Conservation (phyloP, 225 moss, liverwort and hornwort genomes). For the Climacium dendroides region DNA sequence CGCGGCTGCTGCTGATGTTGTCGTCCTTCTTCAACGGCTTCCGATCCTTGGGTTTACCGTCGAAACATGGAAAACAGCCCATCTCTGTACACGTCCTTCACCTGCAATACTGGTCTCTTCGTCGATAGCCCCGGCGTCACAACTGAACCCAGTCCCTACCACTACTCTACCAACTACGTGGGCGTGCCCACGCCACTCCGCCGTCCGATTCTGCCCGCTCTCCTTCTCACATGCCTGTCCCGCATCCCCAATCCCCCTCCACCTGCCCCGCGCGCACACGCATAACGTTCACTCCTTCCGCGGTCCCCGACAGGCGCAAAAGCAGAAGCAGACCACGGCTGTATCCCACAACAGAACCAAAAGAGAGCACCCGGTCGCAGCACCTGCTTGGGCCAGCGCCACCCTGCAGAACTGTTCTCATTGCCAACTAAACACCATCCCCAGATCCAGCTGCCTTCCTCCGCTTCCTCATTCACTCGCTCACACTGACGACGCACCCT, state of each 20-base stretch:
- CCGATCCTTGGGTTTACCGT: slow-evolving; percentile 53
- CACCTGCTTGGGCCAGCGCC: slow-evolving; percentile 13
- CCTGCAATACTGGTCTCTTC: not conserved
- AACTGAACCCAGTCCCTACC: slow-evolving; percentile 5
- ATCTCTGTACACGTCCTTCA: slow-evolving; percentile 54
- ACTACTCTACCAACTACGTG: slow-evolving; percentile 28
- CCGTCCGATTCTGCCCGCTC: not conserved
- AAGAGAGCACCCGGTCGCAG: not conserved
- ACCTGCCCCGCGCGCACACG: not conserved
- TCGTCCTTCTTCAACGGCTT: slow-evolving; percentile 79
- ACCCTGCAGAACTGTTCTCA: not conserved
- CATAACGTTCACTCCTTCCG: not conserved
- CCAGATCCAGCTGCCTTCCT: slow-evolving; percentile 27
- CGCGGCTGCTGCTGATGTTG: slow-evolving; percentile 40
- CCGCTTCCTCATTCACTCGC: slow-evolving; percentile 10
- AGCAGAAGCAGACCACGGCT: not conserved
- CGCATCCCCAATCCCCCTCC: slow-evolving; percentile 5
- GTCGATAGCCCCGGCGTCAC: not conserved
- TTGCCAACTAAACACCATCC: not conserved
- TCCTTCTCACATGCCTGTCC: slow-evolving; percentile 5
- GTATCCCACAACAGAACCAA: not conserved
- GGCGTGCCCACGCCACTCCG: not conserved
- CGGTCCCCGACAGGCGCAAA: not conserved
- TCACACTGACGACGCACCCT: not conserved
- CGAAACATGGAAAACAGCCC: slow-evolving; percentile 99